phyloP scores from a whole-genome alignment of 352 stramenopile genomes.

The Peronospora destructor region DNA sequence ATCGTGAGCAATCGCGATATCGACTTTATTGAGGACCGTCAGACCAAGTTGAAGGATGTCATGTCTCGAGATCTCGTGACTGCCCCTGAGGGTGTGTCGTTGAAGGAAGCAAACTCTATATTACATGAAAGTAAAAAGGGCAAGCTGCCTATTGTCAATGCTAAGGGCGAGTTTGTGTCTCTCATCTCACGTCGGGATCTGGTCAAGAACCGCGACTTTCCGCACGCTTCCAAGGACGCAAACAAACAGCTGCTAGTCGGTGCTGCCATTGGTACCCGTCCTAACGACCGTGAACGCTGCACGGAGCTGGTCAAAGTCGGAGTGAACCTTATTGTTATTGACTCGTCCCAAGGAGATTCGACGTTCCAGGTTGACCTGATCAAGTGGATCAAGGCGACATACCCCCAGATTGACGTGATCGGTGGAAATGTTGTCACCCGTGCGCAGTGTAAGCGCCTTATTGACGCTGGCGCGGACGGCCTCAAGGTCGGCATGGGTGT shows the following conservation, averaged over 20 bases:
- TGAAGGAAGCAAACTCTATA: constrained; percentile 97
- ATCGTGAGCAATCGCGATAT: constrained; percentile 99
- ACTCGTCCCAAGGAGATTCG: constrained; percentile 99
- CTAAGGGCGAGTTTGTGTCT: constrained; percentile 94
- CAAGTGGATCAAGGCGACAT: constrained; percentile 93
- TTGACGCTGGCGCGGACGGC: constrained; percentile 97
- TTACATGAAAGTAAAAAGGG: constrained; percentile 98
- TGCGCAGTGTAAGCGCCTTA: constrained; percentile 96
- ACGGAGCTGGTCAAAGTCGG: constrained; percentile 89
- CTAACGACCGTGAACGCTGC: constrained; percentile 92
- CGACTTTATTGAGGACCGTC: constrained; percentile 95
- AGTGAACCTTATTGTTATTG: constrained; percentile 99
- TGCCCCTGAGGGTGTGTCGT: constrained; percentile 90
- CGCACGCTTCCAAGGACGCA: constrained; percentile 93
- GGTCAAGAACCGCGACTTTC: constrained; percentile 97
- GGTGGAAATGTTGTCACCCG: constrained; percentile 99
- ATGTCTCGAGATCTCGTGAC: constrained; percentile 91
- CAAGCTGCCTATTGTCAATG: constrained; percentile 99
- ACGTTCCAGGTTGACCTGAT: constrained; percentile 87
- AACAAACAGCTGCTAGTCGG: constrained; percentile 98
- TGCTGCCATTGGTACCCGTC: constrained; percentile 97
- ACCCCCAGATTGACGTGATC: constrained; percentile 96
- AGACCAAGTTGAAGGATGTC: constrained; percentile 78
- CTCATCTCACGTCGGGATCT: constrained; percentile 98
- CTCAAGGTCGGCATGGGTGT: constrained; percentile 99